These are phyloP conservation scores for Chlorella vulgaris DNA, from an alignment of 139 green algal genomes.

Conservation along the genomic window DNA sequence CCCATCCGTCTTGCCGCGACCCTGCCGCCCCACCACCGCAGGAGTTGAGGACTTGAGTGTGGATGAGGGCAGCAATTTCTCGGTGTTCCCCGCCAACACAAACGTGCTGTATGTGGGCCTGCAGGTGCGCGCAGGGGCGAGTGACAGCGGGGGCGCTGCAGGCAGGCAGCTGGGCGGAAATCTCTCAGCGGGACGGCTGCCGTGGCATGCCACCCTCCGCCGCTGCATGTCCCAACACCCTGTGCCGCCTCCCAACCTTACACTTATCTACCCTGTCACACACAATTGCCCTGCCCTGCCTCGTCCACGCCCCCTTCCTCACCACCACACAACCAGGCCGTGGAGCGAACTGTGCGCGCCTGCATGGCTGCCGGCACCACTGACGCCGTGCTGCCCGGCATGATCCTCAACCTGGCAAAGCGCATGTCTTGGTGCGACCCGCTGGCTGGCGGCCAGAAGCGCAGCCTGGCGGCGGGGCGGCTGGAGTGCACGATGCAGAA, in stretches of 20 bases:
- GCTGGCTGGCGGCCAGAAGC: constrained; percentile 14
- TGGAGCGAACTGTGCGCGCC: constrained; percentile 58
- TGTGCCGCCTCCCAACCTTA: too few species aligned
- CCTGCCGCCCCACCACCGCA: neutral
- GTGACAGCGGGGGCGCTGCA: too few species aligned
- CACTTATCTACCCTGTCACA: neutral
- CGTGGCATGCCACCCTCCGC: too few species aligned
- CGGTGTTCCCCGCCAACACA: constrained; percentile 95
- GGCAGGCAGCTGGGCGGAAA: neutral
- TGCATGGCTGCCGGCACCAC: constrained; percentile 49
- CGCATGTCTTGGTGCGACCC: constrained; percentile 15
- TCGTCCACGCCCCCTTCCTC: too few species aligned
- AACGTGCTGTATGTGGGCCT: constrained; percentile 96
- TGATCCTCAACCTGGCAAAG: constrained; percentile 97
- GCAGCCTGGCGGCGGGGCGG: constrained; percentile 65
- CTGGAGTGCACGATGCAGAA: constrained; percentile 99
- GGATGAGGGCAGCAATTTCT: constrained; percentile 46
- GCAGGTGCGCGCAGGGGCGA: constrained; percentile 36
- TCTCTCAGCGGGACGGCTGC: too few species aligned
- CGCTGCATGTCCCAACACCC: too few species aligned
- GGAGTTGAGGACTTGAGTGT: constrained; percentile 72
- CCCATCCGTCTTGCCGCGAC: neutral
- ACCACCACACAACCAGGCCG: constrained; percentile 21
- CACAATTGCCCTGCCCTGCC: neutral
- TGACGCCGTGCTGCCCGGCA: constrained; percentile 83